Evolutionary conservation across 2,329 filamentous ascomycete genomes (phyloP).

Genomic region (Exserohilum rostratum): DNA sequence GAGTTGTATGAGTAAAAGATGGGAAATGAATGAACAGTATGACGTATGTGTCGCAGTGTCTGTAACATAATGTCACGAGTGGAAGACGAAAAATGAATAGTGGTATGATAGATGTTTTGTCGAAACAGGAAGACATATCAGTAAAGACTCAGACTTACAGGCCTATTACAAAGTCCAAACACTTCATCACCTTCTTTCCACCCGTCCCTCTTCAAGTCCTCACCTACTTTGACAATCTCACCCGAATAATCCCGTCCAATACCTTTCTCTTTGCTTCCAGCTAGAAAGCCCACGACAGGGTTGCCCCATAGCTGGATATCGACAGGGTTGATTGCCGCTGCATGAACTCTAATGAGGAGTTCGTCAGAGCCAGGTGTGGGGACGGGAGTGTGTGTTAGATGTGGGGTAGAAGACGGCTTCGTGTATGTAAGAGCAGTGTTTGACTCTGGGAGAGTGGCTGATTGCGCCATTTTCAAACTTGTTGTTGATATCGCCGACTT

Average conservation of each 20-base stretch:
- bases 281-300: slow-evolving; percentile 36
- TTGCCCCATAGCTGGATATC: slow-evolving; percentile 47
- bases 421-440: slow-evolving; percentile 39
- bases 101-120: too few relatives aligned
- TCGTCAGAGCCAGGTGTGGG: slow-evolving; percentile 20
- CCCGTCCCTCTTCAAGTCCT: slow-evolving; percentile 12
- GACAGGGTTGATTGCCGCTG: slow-evolving; percentile 56
- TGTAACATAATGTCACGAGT: too few relatives aligned
- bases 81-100: too few relatives aligned
- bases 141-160: slow-evolving; percentile 5
- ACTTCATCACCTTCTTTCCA: slow-evolving; percentile 35
- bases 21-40: too few relatives aligned
- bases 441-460: slow-evolving; percentile 20
- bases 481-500: too few relatives aligned
- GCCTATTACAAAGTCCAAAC: slow-evolving; percentile 31
- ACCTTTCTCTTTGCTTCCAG: slow-evolving; percentile 39
- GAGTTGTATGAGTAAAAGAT: too few relatives aligned
- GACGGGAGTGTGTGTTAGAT: slow-evolving; percentile 28
- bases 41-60: too few relatives aligned
- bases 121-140: neutral
- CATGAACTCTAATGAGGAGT: slow-evolving; percentile 51
- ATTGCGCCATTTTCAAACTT: neutral
- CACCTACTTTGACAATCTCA: slow-evolving; percentile 44
- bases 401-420: slow-evolving; percentile 27
- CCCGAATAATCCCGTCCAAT: slow-evolving; percentile 57